Conservation (phyloP, 2,329 filamentous ascomycete genomes). For the Fusarium sambucinum region DNA sequence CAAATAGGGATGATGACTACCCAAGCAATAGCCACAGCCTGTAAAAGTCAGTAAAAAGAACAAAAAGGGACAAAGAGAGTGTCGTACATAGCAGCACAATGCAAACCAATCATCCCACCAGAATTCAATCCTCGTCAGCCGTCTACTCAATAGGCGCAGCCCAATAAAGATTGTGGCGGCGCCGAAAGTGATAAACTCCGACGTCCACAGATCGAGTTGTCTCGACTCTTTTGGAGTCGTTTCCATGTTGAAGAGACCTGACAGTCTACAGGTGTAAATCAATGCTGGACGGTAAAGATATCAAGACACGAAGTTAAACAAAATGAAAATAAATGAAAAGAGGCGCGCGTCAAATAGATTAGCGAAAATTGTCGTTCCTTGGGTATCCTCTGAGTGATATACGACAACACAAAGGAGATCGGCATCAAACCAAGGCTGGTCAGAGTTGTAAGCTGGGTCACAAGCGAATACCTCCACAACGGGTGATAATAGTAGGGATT, state of each 20-base stretch:
- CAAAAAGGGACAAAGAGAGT: accelerated
- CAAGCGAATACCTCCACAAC: constrained; percentile 6
- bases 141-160: constrained; percentile 28
- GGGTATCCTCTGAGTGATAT: constrained; percentile 21
- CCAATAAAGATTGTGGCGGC: constrained; percentile 32
- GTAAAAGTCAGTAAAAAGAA: background rate
- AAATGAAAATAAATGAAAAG: background rate
- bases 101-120: constrained; percentile 43
- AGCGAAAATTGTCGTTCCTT: constrained; percentile 13
- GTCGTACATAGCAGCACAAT: constrained; percentile 29
- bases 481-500: background rate
- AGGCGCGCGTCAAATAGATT: constrained; percentile 28
- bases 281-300: background rate
- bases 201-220: constrained; percentile 34
- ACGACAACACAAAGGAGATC: constrained; percentile 17
- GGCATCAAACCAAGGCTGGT: constrained; percentile 5
- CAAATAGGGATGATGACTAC: constrained; percentile 33
- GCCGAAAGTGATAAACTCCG: constrained; percentile 29
- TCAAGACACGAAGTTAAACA: background rate
- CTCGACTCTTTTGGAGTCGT: constrained; percentile 21
- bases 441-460: constrained; percentile 3
- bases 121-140: constrained; percentile 33
- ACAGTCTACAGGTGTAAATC: background rate
- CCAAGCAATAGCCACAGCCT: constrained; percentile 36
- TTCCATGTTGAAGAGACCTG: constrained; percentile 11